Percentiles rank a stretch among this genome's conserved stretches.
Evolutionary conservation across 225 moss, liverwort and hornwort species (phyloP).

Genomic region (Takakia lepidozioides): DNA sequence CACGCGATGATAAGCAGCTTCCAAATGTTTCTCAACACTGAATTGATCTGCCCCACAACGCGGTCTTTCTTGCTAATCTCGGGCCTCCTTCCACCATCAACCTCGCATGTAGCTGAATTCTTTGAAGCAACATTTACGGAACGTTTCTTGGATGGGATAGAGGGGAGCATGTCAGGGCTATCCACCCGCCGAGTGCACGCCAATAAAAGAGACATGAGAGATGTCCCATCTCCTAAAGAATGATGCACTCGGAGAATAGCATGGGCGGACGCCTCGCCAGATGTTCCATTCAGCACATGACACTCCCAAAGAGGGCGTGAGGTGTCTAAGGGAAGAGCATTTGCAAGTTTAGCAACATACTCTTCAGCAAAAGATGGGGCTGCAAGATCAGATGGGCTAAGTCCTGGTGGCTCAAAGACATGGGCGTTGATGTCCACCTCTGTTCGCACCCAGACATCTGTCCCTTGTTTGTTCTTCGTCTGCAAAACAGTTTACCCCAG

Average conservation of each 20-base stretch:
- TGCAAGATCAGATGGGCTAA: slow-evolving; percentile 21
- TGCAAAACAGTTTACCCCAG: too few species aligned
- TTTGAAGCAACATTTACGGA: too few species aligned
- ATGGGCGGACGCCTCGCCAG: slow-evolving; percentile 30
- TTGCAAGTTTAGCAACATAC: slow-evolving; percentile 36
- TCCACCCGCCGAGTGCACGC: slow-evolving; percentile 61
- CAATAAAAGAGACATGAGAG: slow-evolving; percentile 77
- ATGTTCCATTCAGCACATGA: slow-evolving; percentile 42
- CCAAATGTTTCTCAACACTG: slow-evolving; percentile 4
- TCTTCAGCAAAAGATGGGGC: slow-evolving; percentile 22
- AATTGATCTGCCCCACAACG: background rate
- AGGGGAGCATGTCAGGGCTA: slow-evolving; percentile 58
- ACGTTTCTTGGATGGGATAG: too few species aligned
- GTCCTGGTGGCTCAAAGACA: slow-evolving; percentile 18
- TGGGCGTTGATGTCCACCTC: slow-evolving; percentile 51
- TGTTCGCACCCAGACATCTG: slow-evolving; percentile 50
- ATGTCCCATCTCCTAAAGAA: slow-evolving; percentile 81
- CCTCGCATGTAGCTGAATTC: too few species aligned
- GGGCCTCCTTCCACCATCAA: too few species aligned
- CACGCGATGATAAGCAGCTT: slow-evolving; percentile 19
- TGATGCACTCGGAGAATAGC: slow-evolving; percentile 62
- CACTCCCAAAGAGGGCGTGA: slow-evolving; percentile 75
- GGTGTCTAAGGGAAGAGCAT: slow-evolving; percentile 27
- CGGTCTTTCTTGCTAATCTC: slow-evolving; percentile 5
- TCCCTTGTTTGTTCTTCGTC: slow-evolving; percentile 27